Percentiles rank a stretch among this genome's conserved stretches.
Evolutionary conservation across 2,329 filamentous ascomycete genomes (phyloP).

Genomic region (Macroventuria anomochaeta): DNA sequence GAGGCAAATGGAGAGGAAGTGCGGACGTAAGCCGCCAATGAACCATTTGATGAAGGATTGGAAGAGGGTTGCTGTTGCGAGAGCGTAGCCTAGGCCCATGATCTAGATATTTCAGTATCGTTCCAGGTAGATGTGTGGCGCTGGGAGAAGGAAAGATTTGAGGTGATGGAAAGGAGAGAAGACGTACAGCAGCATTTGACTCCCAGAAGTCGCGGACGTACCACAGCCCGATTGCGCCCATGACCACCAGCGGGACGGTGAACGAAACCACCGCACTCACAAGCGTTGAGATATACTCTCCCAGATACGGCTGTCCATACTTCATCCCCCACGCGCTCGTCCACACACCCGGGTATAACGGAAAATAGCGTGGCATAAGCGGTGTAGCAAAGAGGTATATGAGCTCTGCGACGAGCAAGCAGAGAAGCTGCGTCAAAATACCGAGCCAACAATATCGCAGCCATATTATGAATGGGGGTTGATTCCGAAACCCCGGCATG

Average conservation of each 20-base stretch:
- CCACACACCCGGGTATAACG: conserved; percentile 23
- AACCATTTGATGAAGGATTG: conserved; percentile 42
- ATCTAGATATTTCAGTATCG: conserved; percentile 21
- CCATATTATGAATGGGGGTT: conserved; percentile 21
- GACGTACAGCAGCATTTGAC: conserved; percentile 64
- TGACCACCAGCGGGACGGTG: conserved; percentile 67
- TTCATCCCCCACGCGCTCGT: conserved; percentile 51
- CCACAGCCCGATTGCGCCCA: conserved; percentile 66
- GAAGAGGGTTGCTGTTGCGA: conserved; percentile 37
- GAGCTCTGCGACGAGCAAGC: conserved; percentile 62
- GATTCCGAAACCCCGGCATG: conserved; percentile 21
- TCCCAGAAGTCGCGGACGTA: conserved; percentile 56
- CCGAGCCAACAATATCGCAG: conserved; percentile 58
- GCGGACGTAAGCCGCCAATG: conserved; percentile 44
- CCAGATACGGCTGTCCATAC: conserved; percentile 70
- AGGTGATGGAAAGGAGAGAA: background rate
- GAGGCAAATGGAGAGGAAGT: conserved; percentile 40
- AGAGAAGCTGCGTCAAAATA: conserved; percentile 66
- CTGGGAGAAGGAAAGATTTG: background rate
- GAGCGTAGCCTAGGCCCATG: conserved; percentile 40
- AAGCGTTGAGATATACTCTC: conserved; percentile 73
- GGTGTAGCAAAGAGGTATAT: conserved; percentile 52
- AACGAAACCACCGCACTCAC: conserved; percentile 67
- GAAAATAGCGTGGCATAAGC: conserved; percentile 67
- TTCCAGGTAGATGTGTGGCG: too few species aligned